Base-by-base conservation (phyloP, 441 rosid species). In the Adansonia rubrostipa region DNA sequence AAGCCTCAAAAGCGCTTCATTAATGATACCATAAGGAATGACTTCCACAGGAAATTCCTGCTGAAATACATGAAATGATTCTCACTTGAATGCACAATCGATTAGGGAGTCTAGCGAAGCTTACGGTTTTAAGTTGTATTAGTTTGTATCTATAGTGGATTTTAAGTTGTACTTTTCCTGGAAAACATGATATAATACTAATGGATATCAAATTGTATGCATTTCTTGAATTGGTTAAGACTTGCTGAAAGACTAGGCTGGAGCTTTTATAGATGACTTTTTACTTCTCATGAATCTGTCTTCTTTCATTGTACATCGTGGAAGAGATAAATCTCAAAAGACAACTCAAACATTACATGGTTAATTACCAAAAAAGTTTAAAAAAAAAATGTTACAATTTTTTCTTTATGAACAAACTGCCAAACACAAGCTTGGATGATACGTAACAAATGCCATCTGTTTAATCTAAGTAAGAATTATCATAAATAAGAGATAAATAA, bases 1-100 rank as follows among this genome's bases (percentile, higher is more conserved):
- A 92, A 93, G 90, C 79, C 97, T 33, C 90, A 92, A 0, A 96
- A 94, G 88, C 98, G 98, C 85, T 94, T 94, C 91, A 94, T 94
- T 87, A 96, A 94, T 77, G 98, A 94, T 87, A 94, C 99, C 51
- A 93, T 94, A 65, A 90, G 99, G 78, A 96, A 82, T 72, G 99
- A 96, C 85, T 96, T 96, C 82, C 98, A 94, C 82, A 82, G 96
- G 70, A 96, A 93, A 82, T 96, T 96, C 86, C 88, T 94, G 68
- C 98, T 91, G 40, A 94, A 89, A 85, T 94, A 94, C 90, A 94
- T 96, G 99, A 96, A 96, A 84, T 94, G 89, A 83, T 67, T 36
- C 40, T 51, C 56, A 51, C 40, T 69, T 13, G 57, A 22, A 47
- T 69, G 17, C 57, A 53, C 73, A 2, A 69, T 17, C 10, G 48